Evolutionary conservation across 202 grass and related monocot species (phyloP).

Genomic region (Eragrostis tef): DNA sequence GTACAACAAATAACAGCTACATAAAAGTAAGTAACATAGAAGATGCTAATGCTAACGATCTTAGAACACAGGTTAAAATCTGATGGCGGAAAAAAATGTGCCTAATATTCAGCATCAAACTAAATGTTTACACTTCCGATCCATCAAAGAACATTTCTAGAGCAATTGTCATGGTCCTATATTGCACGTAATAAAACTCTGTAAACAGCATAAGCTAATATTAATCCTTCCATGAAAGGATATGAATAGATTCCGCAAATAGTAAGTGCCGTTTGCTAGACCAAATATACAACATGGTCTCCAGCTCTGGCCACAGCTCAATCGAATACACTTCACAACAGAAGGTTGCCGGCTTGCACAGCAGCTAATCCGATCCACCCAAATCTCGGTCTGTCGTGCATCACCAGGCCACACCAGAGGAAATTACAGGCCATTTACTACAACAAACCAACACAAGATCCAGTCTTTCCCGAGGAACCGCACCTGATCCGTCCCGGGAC

Average conservation of each 20-base stretch:
- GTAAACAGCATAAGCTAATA: background rate
- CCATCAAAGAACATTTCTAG: conserved; percentile 8
- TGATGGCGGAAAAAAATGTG: background rate
- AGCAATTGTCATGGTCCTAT: conserved; percentile 4
- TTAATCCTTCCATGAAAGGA: conserved; percentile 20
- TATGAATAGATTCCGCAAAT: conserved; percentile 19
- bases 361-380: conserved; percentile 16
- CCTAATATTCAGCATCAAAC: conserved; percentile 1
- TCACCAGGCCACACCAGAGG: background rate
- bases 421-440: conserved; percentile 37
- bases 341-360: background rate
- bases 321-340: conserved; percentile 8
- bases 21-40: background rate
- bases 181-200: background rate
- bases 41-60: conserved; percentile 8
- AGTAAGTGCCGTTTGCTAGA: background rate
- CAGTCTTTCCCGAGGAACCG: conserved; percentile 29
- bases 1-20: conserved; percentile 3
- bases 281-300: conserved; percentile 3
- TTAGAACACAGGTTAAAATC: background rate
- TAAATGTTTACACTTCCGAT: conserved; percentile 24
- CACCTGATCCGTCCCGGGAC: conserved; percentile 56
- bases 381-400: conserved; percentile 24
- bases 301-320: conserved; percentile 34
- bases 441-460: conserved; percentile 47